Conservation (phyloP, 2,329 filamentous ascomycete genomes). For the Pestalotiopsis sp. region DNA sequence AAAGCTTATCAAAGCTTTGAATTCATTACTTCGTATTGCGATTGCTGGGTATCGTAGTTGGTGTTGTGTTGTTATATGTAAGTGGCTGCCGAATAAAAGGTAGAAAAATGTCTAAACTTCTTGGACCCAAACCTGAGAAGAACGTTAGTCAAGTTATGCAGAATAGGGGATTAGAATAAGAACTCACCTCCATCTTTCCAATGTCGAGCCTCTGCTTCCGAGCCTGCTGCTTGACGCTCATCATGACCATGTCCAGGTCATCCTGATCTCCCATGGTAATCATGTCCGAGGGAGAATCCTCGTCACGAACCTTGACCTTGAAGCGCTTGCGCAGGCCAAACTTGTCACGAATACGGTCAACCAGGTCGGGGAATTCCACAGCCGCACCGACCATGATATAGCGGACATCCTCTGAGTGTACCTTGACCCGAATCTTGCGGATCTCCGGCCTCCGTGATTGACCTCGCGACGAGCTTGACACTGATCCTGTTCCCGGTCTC, state of each 20-base stretch:
- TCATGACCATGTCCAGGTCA: conserved; percentile 87
- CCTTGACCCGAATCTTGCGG: conserved; percentile 85
- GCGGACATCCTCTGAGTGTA: conserved; percentile 86
- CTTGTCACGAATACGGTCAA: conserved; percentile 81
- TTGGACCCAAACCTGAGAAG: conserved; percentile 50
- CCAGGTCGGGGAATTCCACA: conserved; percentile 77
- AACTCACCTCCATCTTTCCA: conserved; percentile 91
- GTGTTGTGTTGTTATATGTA: conserved; percentile 16
- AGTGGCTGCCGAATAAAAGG: conserved; percentile 25
- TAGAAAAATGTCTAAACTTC: conserved; percentile 41
- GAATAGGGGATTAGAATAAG: background rate
- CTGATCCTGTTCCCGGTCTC: conserved; percentile 49
- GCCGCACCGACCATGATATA: conserved; percentile 84
- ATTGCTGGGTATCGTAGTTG: conserved; percentile 35
- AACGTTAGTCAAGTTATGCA: conserved; percentile 20
- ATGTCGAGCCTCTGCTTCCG: conserved; percentile 77
- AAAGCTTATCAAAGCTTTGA: conserved; percentile 9
- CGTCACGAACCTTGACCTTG: conserved; percentile 87
- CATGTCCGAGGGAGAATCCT: conserved; percentile 82
- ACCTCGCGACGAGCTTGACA: conserved; percentile 53
- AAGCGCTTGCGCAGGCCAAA: conserved; percentile 78
- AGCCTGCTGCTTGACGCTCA: conserved; percentile 68
- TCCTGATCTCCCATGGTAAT: conserved; percentile 97
- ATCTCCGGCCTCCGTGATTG: conserved; percentile 67
- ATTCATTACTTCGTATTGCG: conserved; percentile 36